Evolutionary conservation across 1,139 yeast genomes (phyloP).

Genomic region (Hyphopichia buzzinii): DNA sequence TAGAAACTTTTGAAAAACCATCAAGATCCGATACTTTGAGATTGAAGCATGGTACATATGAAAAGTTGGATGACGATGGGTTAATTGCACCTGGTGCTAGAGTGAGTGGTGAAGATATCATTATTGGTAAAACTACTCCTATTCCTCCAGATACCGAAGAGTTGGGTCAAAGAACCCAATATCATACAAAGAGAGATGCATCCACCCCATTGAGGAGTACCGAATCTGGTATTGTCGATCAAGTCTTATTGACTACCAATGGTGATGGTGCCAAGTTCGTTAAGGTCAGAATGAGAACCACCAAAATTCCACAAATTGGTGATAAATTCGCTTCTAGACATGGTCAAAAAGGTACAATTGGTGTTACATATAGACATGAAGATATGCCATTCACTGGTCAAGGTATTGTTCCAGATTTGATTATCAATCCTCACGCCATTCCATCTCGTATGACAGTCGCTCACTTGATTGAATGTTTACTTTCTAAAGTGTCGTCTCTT

Average conservation of each 20-base stretch:
- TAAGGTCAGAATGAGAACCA: constrained; percentile 97
- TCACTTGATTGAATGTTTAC: constrained; percentile 92
- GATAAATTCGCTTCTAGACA: constrained; percentile 98
- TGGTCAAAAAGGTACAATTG: constrained; percentile 99
- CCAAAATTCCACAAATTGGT: constrained; percentile 98
- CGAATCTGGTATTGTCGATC: constrained; percentile 98
- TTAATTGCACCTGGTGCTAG: constrained; percentile 97
- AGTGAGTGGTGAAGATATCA: constrained; percentile 97
- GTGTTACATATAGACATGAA: constrained; percentile 93
- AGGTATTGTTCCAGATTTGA: constrained; percentile 90
- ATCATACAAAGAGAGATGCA: constrained; percentile 97
- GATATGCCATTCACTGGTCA: constrained; percentile 93
- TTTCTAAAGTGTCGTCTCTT: constrained; percentile 97
- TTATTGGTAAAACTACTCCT: constrained; percentile 97
- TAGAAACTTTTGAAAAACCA: constrained; percentile 95
- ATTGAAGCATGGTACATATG: constrained; percentile 97
- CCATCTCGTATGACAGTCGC: constrained; percentile 99
- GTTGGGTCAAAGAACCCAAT: constrained; percentile 96
- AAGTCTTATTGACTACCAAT: constrained; percentile 91
- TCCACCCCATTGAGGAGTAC: constrained; percentile 96
- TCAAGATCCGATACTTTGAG: constrained; percentile 91
- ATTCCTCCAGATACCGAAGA: constrained; percentile 98
- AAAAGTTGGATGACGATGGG: constrained; percentile 97
- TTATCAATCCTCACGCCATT: constrained; percentile 99
- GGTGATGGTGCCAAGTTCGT: constrained; percentile 98